These are phyloP conservation scores for Penicillium sp. DNA, from an alignment of 2,329 filamentous ascomycete genomes.

Conservation along the genomic window DNA sequence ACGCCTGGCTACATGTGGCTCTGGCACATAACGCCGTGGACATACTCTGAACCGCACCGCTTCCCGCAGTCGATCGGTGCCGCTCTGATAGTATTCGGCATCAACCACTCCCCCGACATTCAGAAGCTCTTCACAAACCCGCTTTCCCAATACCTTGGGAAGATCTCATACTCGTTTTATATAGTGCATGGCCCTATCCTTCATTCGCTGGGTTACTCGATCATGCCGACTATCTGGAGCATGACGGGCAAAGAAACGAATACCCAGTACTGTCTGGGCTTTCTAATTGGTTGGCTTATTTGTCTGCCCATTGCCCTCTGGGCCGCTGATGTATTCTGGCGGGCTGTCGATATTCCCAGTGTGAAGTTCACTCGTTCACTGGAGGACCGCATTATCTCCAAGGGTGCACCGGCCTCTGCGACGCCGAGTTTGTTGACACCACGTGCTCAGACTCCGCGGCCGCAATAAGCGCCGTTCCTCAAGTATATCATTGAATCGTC, in stretches of 20 bases:
- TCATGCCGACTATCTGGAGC: slow-evolving; percentile 44
- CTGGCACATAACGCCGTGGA: slow-evolving; percentile 38
- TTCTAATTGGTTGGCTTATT: slow-evolving; percentile 40
- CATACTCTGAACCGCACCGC: slow-evolving; percentile 44
- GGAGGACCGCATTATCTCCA: slow-evolving; percentile 38
- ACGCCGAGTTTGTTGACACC: slow-evolving; percentile 7
- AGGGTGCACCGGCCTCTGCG: slow-evolving; percentile 11
- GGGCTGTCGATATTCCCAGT: slow-evolving; percentile 53
- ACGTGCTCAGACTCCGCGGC: too few species aligned
- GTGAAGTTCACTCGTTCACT: slow-evolving; percentile 52
- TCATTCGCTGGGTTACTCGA: slow-evolving; percentile 44
- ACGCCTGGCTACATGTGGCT: slow-evolving; percentile 46
- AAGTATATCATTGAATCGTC: too few species aligned
- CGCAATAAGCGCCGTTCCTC: too few species aligned
- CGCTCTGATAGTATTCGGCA: slow-evolving; percentile 42
- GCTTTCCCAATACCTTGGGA: slow-evolving; percentile 47
- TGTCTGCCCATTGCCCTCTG: slow-evolving; percentile 49
- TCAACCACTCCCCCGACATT: slow-evolving; percentile 41
- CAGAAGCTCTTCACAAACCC: slow-evolving; percentile 43
- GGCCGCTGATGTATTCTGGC: slow-evolving; percentile 60
- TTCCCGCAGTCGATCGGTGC: slow-evolving; percentile 47
- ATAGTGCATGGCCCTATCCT: slow-evolving; percentile 48
- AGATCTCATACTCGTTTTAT: slow-evolving; percentile 49
- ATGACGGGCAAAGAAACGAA: slow-evolving; percentile 41
- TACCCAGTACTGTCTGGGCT: slow-evolving; percentile 40